Evolutionary conservation across 768 basidiomycete genomes (phyloP), one percentile per base, ranked within the genome.

Genomic region (Lactarius sanguifluus): DNA sequence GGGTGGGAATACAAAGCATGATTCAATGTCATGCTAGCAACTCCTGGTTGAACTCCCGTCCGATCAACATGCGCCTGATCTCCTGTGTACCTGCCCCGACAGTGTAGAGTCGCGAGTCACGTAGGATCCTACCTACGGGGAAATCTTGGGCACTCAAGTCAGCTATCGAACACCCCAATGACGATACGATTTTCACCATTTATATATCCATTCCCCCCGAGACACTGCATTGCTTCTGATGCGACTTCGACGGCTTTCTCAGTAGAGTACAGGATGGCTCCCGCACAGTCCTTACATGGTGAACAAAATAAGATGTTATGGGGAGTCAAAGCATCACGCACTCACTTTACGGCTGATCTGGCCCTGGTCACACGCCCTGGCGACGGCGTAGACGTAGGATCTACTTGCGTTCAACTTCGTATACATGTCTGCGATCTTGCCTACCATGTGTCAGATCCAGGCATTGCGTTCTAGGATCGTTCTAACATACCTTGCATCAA

Each of bases 11-110:
- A 18, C 10, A 62, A n/a, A 2, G 6, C 1, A 15, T 47, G 34
- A 65, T 16, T 28, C 40, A 8, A 9, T 28, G 20, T 67, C 62
- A 50, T 36, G 55, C 28, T 36, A 66, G 28, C 18, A 85, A 79
- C 73, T 91, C 82, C 67, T 88, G 81, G 73, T 96, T 97, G 78
- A 97, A 95, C 74, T 94, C 95, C 67, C 95, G 82, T 38, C 95
- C 95, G 65, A 97, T 96, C 65, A 96, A 78, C 94, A 96, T 96
- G 65, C 95, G 83, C 70, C 95, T 80, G 62, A 97, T 95, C 80
- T 96, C 95, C 75, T 97, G 96, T 28, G 95, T 95, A 20, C 96
- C 96, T n/a, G 96, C 96, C 32, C 96, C 96, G 65, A 98, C 94
- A 30, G 92, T 88, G 75, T 97, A 98, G 52, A 98, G 77, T 70